phyloP scores from a whole-genome alignment of 805 yeast species.

The Candida sanyiensis region DNA sequence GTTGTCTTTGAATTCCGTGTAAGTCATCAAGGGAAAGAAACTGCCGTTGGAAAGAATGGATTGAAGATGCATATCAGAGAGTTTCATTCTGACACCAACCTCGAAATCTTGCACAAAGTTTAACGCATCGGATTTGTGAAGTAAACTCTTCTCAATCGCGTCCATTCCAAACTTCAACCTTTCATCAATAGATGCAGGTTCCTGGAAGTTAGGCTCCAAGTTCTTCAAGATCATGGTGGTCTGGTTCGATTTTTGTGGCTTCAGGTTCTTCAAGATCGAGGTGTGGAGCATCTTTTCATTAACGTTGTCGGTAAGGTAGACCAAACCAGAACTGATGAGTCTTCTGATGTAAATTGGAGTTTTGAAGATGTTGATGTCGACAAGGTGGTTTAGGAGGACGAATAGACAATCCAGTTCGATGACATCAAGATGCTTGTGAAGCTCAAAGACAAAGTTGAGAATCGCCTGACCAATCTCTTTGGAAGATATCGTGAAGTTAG shows the following conservation, averaged over 20 bases:
- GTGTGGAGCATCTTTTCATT: slow-evolving; percentile 50
- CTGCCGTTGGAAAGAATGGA: slow-evolving; percentile 23
- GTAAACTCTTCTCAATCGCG: slow-evolving; percentile 29
- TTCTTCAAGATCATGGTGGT: slow-evolving; percentile 50
- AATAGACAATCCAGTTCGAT: slow-evolving; percentile 34
- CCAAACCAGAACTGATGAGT: slow-evolving; percentile 79
- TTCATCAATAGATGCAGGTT: slow-evolving; percentile 13
- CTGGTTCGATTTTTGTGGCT: slow-evolving; percentile 47
- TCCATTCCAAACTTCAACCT: slow-evolving; percentile 25
- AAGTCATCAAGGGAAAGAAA: slow-evolving; percentile 33
- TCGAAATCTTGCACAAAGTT: slow-evolving; percentile 22
- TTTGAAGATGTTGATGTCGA: slow-evolving; percentile 40
- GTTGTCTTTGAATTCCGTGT: slow-evolving; percentile 28
- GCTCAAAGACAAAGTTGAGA: slow-evolving; percentile 31
- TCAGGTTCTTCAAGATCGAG: slow-evolving; percentile 51
- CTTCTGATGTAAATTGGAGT: slow-evolving; percentile 62
- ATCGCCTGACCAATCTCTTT: slow-evolving; percentile 33
- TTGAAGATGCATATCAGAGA: slow-evolving; percentile 30
- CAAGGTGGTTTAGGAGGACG: slow-evolving; percentile 37
- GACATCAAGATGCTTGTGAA: slow-evolving; percentile 32
- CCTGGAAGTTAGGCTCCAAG: slow-evolving; percentile 24
- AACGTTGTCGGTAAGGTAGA: slow-evolving; percentile 51
- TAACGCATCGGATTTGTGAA: slow-evolving; percentile 18
- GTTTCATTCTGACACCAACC: slow-evolving; percentile 28
- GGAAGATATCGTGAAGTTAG: slow-evolving; percentile 13